phyloP scores from a whole-genome alignment of 768 basidiomycete genomes.

The Boletus pseudo-olivaceus region DNA sequence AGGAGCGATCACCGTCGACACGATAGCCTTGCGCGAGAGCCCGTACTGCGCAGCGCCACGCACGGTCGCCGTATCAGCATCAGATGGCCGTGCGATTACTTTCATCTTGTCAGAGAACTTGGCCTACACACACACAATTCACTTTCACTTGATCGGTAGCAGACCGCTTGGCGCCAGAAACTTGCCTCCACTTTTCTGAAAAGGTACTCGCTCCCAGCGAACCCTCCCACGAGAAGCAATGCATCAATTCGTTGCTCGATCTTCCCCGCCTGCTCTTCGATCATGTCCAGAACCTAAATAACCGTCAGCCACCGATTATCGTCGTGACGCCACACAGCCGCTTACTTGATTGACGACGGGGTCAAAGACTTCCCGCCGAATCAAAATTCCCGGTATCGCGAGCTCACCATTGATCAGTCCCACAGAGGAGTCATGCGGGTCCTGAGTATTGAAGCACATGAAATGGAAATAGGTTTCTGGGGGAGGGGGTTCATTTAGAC shows the following conservation, averaged over 20 bases:
- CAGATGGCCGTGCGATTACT: slow-evolving; percentile 78
- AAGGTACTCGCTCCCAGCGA: slow-evolving; percentile 82
- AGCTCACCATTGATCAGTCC: slow-evolving; percentile 83
- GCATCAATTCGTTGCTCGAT: slow-evolving; percentile 76
- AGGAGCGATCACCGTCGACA: slow-evolving; percentile 80
- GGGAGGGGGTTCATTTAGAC: slow-evolving; percentile 11
- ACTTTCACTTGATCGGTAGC: slow-evolving; percentile 9
- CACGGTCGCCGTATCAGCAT: slow-evolving; percentile 85
- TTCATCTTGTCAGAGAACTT: slow-evolving; percentile 62
- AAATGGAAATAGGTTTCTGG: slow-evolving; percentile 83
- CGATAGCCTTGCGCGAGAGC: slow-evolving; percentile 67
- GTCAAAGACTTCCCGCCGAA: slow-evolving; percentile 84
- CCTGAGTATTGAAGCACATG: slow-evolving; percentile 85
- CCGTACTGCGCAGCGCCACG: slow-evolving; percentile 90
- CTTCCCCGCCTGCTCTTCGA: slow-evolving; percentile 70
- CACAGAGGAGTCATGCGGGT: slow-evolving; percentile 74
- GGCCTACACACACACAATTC: slow-evolving; percentile 41
- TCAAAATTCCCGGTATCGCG: slow-evolving; percentile 72
- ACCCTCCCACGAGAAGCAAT: slow-evolving; percentile 85
- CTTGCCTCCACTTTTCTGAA: slow-evolving; percentile 73
- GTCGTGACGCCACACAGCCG: slow-evolving; percentile 6
- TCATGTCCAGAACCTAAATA: slow-evolving; percentile 66
- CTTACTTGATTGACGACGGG: slow-evolving; percentile 77
- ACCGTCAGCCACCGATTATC: slow-evolving; percentile 5
- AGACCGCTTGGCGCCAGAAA: slow-evolving; percentile 14